Evolutionary conservation across 192 early-diverging fungal species (phyloP).

Genomic region (Backusella australiensis): DNA sequence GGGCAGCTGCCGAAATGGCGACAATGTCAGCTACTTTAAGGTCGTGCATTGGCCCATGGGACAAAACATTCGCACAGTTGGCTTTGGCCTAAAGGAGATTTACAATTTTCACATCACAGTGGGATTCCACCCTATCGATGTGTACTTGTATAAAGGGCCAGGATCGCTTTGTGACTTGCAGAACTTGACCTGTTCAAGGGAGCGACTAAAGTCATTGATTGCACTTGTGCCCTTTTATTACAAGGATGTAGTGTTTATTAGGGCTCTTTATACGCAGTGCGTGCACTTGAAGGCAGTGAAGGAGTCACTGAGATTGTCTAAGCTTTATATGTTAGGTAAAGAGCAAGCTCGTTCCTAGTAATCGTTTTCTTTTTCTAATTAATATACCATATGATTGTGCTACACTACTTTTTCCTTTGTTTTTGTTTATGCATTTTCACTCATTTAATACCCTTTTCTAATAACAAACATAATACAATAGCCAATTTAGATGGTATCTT

Average conservation of each 20-base stretch:
- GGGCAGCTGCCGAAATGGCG: neutral
- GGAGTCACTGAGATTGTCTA: neutral
- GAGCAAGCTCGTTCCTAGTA: neutral
- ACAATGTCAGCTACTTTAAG: slow-evolving; percentile 2
- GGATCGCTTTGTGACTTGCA: neutral
- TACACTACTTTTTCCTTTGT: neutral
- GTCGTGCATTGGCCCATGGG: slow-evolving; percentile 30
- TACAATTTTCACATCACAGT: slow-evolving; percentile 25
- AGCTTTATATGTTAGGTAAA: neutral
- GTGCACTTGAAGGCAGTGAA: neutral
- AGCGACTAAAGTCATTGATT: neutral
- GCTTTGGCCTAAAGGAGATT: slow-evolving; percentile 2
- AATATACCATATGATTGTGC: neutral
- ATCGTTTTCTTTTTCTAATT: neutral
- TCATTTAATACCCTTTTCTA: neutral
- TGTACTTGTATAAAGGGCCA: slow-evolving; percentile 27
- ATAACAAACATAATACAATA: neutral
- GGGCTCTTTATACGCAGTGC: neutral
- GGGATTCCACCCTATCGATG: slow-evolving; percentile 24
- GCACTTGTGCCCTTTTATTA: neutral
- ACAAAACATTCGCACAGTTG: slow-evolving; percentile 7
- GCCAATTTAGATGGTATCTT: neutral
- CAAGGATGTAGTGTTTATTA: neutral
- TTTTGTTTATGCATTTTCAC: neutral
- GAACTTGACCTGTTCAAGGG: neutral